phyloP scores from a whole-genome alignment of 768 basidiomycete genomes.

The Russula griseocarnosa region DNA sequence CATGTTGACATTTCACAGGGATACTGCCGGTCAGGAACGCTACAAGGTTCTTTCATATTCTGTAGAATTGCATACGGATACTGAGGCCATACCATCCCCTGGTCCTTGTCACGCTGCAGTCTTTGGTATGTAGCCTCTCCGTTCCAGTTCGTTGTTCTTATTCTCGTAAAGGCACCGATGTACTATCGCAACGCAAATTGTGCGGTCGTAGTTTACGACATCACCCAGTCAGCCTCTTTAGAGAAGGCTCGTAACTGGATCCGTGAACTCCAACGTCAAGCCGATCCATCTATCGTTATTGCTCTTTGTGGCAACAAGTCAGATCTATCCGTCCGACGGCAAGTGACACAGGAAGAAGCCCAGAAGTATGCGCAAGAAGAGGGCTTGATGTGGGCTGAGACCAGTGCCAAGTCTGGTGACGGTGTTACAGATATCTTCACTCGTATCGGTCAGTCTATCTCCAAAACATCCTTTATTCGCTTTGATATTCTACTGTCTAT shows the following conservation, averaged over 20 bases:
- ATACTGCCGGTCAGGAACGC: slow-evolving; percentile 93
- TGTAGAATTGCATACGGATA: slow-evolving; percentile 27
- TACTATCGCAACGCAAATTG: slow-evolving; percentile 95
- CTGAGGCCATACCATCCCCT: slow-evolving; percentile 20
- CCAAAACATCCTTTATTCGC: background rate
- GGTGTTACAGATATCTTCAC: slow-evolving; percentile 84
- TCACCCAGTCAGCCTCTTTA: slow-evolving; percentile 85
- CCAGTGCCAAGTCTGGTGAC: slow-evolving; percentile 85
- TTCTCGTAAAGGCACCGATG: slow-evolving; percentile 72
- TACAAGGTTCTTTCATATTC: slow-evolving; percentile 57
- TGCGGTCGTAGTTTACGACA: slow-evolving; percentile 94
- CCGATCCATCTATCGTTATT: slow-evolving; percentile 94
- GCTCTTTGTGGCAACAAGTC: slow-evolving; percentile 95
- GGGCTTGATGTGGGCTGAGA: slow-evolving; percentile 89
- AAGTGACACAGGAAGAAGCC: slow-evolving; percentile 83
- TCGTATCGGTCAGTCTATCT: slow-evolving; percentile 62
- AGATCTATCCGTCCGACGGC: slow-evolving; percentile 79
- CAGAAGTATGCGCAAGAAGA: slow-evolving; percentile 91
- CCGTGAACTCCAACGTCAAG: slow-evolving; percentile 92
- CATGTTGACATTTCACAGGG: slow-evolving; percentile 47
- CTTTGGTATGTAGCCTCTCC: slow-evolving; percentile 41
- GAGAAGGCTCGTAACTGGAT: slow-evolving; percentile 98
- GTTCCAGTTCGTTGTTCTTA: background rate
- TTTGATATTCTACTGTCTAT: slow-evolving; percentile 7
- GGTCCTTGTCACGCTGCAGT: slow-evolving; percentile 32